Percentiles rank a stretch among this genome's conserved stretches.
These are phyloP conservation scores for Magnusiomyces ingens DNA, from an alignment of 1,139 yeast genomes.

Conservation along the genomic window DNA sequence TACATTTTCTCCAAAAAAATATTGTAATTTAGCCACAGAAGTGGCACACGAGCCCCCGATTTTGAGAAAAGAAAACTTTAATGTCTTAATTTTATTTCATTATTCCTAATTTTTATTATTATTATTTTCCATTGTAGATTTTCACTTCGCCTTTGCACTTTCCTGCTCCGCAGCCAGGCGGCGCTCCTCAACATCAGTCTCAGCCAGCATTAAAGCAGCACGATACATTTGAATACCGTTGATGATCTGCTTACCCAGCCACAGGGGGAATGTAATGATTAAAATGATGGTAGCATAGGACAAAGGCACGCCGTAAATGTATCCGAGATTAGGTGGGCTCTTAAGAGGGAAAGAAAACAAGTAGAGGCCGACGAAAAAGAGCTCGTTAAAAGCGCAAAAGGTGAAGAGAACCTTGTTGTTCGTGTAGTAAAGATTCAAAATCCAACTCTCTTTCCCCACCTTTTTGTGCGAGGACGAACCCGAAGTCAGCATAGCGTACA, in stretches of 20 bases:
- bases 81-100: not conserved
- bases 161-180: constrained; percentile 27
- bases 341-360: constrained; percentile 57
- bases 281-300: constrained; percentile 65
- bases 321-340: constrained; percentile 37
- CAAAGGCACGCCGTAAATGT: constrained; percentile 38
- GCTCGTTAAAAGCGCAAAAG: constrained; percentile 88
- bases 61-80: not conserved
- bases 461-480: constrained; percentile 84
- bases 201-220: constrained; percentile 79
- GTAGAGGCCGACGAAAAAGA: constrained; percentile 86
- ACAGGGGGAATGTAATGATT: constrained; percentile 68
- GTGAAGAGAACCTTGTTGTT: constrained; percentile 74
- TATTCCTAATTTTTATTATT: not conserved
- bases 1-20: not conserved
- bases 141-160: constrained; percentile 2
- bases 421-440: constrained; percentile 79
- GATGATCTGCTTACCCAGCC: constrained; percentile 86
- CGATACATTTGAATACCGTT: constrained; percentile 82
- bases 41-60: not conserved
- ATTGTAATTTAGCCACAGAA: not conserved
- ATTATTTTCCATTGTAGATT: not conserved
- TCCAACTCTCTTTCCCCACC: constrained; percentile 65
- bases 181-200: constrained; percentile 60
- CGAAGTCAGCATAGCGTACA: constrained; percentile 84